phyloP scores from a whole-genome alignment of 345 rosid genomes.

The Pseudoturritis turrita region DNA sequence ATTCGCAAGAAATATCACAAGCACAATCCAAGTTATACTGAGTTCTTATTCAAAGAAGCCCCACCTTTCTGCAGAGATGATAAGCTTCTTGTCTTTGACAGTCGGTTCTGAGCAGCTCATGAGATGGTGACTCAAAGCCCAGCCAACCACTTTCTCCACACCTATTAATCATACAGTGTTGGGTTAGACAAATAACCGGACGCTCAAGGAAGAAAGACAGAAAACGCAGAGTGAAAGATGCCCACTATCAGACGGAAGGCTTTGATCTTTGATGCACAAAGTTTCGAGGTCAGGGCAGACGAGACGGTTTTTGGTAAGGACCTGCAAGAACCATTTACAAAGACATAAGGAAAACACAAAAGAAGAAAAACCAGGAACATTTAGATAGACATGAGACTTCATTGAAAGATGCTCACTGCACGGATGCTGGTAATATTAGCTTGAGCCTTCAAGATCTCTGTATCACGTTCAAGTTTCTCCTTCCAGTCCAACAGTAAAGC shows the following conservation, averaged over 20 bases:
- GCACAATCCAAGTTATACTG: not conserved
- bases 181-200: not conserved
- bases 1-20: conserved; percentile 4
- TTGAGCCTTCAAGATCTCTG: conserved; percentile 75
- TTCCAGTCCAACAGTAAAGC: conserved; percentile 86
- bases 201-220: not conserved
- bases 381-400: not conserved
- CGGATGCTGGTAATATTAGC: conserved; percentile 64
- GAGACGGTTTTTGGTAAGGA: conserved; percentile 55
- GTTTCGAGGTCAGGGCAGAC: conserved; percentile 73
- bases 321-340: conserved; percentile 39
- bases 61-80: conserved; percentile 73
- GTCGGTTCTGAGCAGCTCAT: conserved; percentile 60
- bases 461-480: conserved; percentile 84
- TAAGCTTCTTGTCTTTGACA: conserved; percentile 54
- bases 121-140: conserved; percentile 77
- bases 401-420: conserved; percentile 47
- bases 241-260: conserved; percentile 70
- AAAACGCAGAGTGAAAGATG: conserved; percentile 7
- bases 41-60: not conserved
- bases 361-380: not conserved
- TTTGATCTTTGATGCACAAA: conserved; percentile 73
- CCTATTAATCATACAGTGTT: conserved; percentile 35
- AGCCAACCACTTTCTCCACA: conserved; percentile 91
- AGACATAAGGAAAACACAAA: conserved; percentile 1